A percentile compares a stretch with the other conserved stretches of the same genome.
Conservation (phyloP, 257 asterid genomes). For the Cruciata laevipes region DNA sequence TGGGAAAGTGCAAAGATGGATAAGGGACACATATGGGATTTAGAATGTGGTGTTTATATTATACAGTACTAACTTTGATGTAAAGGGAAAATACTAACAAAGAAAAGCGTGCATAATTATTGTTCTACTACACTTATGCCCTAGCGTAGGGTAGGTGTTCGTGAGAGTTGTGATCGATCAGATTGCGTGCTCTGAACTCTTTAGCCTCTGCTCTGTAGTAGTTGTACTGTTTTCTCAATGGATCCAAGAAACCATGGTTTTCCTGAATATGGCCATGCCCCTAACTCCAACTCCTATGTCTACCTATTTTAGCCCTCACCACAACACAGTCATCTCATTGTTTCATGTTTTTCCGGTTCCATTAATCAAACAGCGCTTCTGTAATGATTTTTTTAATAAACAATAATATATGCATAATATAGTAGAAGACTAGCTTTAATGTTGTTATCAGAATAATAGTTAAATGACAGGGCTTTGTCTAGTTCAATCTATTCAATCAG, state of each 20-base stretch:
- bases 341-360: neutral
- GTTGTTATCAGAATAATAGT: no score
- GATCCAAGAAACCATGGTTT: conserved; percentile 3
- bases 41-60: no score
- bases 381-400: no score
- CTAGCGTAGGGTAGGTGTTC: neutral
- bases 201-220: no score
- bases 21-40: conserved; percentile 1
- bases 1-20: neutral
- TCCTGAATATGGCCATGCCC: conserved; percentile 8
- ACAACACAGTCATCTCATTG: neutral
- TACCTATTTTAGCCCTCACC: neutral
- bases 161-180: neutral
- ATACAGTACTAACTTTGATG: no score
- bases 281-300: neutral
- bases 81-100: neutral
- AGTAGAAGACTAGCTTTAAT: no score
- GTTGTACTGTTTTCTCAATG: neutral
- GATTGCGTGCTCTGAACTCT: conserved; percentile 15
- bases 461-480: no score
- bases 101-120: neutral
- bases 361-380: neutral
- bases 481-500: no score
- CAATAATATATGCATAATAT: no score
- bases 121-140: neutral